phyloP scores from a whole-genome alignment of 2,329 filamentous ascomycete genomes.

The Bipolaris zeicola region DNA sequence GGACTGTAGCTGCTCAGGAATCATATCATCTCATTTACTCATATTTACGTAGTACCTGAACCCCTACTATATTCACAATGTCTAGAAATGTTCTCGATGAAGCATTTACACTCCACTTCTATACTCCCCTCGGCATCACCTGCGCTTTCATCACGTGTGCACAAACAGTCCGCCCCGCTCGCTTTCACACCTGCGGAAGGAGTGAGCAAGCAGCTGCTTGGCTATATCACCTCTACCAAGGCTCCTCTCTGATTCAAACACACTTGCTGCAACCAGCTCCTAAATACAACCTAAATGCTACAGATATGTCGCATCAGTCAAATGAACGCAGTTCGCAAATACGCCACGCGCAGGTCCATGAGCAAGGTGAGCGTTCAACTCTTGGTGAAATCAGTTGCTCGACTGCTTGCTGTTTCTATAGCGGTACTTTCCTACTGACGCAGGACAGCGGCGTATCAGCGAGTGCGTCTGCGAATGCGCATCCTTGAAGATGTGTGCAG shows the following conservation, averaged over 20 bases:
- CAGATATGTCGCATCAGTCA: conserved; percentile 1
- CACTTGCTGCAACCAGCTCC: not conserved
- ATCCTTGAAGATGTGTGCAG: conserved; percentile 8
- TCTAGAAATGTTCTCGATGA: too few species aligned
- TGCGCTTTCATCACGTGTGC: not conserved
- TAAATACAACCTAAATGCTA: not conserved
- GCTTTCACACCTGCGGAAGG: not conserved
- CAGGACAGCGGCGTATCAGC: conserved; percentile 10
- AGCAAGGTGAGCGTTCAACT: conserved; percentile 2
- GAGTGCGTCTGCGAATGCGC: conserved; percentile 3
- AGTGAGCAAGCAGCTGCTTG: not conserved
- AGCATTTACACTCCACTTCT: not conserved
- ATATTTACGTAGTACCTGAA: too few species aligned
- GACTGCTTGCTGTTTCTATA: not conserved
- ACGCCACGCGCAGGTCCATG: conserved; percentile 3
- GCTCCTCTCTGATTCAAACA: not conserved
- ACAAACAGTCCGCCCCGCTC: conserved; percentile 16
- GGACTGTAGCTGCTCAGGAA: too few species aligned
- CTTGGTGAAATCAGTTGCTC: not conserved
- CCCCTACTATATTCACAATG: too few species aligned
- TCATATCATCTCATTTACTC: too few species aligned
- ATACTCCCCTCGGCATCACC: not conserved
- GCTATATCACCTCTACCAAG: not conserved
- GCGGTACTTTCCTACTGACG: not conserved
- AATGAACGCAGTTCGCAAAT: not conserved